phyloP scores from a whole-genome alignment of 2,329 filamentous ascomycete genomes.

The Pseudocercospora macadamiae region DNA sequence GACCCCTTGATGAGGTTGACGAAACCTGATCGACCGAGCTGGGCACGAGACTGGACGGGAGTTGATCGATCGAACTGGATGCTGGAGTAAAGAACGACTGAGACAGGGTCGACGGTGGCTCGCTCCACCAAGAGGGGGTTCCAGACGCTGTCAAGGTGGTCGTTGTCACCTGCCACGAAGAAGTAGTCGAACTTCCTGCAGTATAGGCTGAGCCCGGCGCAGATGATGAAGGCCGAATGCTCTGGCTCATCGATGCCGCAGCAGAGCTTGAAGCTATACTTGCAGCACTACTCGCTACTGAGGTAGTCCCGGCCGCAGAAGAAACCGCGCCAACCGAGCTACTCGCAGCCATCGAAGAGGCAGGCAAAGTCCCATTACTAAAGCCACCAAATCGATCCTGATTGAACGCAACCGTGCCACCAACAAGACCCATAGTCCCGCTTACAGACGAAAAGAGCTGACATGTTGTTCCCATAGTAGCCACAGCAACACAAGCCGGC shows the following conservation, averaged over 20 bases:
- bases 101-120: background rate
- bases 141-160: background rate
- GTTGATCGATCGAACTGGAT: background rate
- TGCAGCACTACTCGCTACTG: background rate
- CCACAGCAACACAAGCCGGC: constrained; percentile 1
- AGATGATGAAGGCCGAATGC: no score
- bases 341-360: background rate
- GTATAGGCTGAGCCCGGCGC: background rate
- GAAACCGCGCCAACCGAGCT: background rate
- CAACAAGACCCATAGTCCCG: constrained; percentile 3
- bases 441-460: constrained; percentile 8
- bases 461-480: constrained; percentile 5
- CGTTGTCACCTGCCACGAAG: background rate
- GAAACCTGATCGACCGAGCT: background rate
- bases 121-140: background rate
- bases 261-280: background rate
- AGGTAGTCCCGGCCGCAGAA: background rate
- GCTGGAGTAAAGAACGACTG: background rate
- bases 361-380: background rate
- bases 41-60: background rate
- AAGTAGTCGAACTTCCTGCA: background rate
- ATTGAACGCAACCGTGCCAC: constrained; percentile 5
- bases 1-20: background rate
- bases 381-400: constrained; percentile 2
- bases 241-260: background rate